Conservation (phyloP, 495 filamentous ascomycete species). For the Acidomyces sp. region DNA sequence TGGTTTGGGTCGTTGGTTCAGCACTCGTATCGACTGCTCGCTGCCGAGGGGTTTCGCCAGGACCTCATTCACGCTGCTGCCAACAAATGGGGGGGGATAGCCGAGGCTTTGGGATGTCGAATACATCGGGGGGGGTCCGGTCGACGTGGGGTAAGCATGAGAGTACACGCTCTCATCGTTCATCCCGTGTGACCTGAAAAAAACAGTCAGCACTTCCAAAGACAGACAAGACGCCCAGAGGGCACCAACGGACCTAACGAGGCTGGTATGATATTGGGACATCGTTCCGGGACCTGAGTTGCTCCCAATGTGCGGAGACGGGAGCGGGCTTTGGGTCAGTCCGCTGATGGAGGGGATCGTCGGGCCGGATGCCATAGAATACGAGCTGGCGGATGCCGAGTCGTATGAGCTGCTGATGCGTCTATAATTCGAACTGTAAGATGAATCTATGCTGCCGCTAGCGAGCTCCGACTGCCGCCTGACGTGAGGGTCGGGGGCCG, state of each 20-base stretch:
- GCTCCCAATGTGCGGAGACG: slow-evolving; percentile 6
- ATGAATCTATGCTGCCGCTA: background rate
- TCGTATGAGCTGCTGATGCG: slow-evolving; percentile 15
- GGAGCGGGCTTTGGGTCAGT: slow-evolving; percentile 13
- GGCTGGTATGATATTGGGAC: slow-evolving; percentile 7
- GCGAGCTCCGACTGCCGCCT: slow-evolving; percentile 10
- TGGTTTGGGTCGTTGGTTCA: slow-evolving; percentile 68
- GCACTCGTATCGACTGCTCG: slow-evolving; percentile 41
- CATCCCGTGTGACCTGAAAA: slow-evolving; percentile 3
- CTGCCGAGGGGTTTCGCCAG: slow-evolving; percentile 22
- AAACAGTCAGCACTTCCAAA: background rate
- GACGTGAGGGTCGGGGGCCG: background rate
- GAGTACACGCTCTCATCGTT: slow-evolving; percentile 7
- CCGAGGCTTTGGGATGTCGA: slow-evolving; percentile 5
- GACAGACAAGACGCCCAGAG: background rate
- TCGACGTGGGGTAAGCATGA: slow-evolving; percentile 2
- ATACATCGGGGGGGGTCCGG: background rate
- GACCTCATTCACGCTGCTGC: slow-evolving; percentile 10
- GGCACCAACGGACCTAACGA: slow-evolving; percentile 2
- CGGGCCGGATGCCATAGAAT: slow-evolving; percentile 3
- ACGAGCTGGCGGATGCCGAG: slow-evolving; percentile 3
- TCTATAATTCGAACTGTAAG: slow-evolving; percentile 7
- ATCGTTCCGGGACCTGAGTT: background rate
- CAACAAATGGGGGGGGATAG: slow-evolving; percentile 14
- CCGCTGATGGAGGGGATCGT: slow-evolving; percentile 18